Evolutionary conservation across 495 filamentous ascomycete genomes (phyloP), one percentile per base, ranked within the genome.

Genomic region (Opeltia flavorubescens): DNA sequence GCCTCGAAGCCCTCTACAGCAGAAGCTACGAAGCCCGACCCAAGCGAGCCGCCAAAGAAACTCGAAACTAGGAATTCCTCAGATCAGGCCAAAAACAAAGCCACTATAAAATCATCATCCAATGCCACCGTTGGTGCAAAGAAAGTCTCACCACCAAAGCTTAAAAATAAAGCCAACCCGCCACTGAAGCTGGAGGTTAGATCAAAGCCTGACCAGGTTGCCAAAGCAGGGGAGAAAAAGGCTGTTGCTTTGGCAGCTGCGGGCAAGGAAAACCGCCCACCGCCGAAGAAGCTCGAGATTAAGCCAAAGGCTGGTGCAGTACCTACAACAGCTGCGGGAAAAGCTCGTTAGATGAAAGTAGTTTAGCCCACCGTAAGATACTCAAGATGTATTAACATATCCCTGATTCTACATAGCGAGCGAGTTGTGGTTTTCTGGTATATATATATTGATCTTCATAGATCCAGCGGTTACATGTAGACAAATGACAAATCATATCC

Each of bases 241-340:
- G 18, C 20, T 12, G 25, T 11, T 23, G 38, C 11, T 25, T 17
- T 21, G 20, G 18, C 38, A 4, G 21, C 20, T 13, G n/a, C 5
- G 8, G 29, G 24, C 25, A 30, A 29, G 42, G 29, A 33, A 15
- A 30, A 15, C 15, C 24, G 13, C 17, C 25, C 6, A 8, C 8
- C 42, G 13, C 42, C 42, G 4, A 44, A 44, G 42, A 44, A 44
- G 26, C n/a, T 44, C 24, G 42, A 44, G 42, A 44, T 44, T 26
- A 44, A 33, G 24, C 25, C 42, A 4, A 44, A 44, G 42, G 8
- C 29, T 44, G 18, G 6, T 40, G 13, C 36, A 9, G 8, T 15
- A 33, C 15, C 15, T 24, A 43, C 20, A 43, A 43, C 11, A 21
- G 30, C 30, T 33, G 8, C 30, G 30, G 30, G 8, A 33, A 33